Conservation (phyloP, 1,284 basidiomycete species). For the Earliella scabrosa region DNA sequence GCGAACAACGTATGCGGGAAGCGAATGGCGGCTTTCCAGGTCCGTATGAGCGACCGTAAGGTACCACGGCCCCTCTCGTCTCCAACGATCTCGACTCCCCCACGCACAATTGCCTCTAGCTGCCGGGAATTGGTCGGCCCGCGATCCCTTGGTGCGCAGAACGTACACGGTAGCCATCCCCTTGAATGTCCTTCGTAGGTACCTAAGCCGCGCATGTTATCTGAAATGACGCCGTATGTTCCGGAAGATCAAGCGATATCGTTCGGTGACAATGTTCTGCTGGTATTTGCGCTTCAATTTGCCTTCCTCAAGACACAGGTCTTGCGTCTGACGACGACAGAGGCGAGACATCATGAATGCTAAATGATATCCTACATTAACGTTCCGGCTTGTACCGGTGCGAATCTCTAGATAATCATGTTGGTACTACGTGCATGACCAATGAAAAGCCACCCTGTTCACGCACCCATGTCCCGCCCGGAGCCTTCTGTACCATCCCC, state of each 20-base stretch:
- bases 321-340: not conserved
- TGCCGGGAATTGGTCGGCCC: not conserved
- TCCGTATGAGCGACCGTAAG: slow-evolving; percentile 4
- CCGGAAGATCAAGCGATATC: not conserved
- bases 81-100: slow-evolving; percentile 4
- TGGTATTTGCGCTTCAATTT: no score
- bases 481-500: not conserved
- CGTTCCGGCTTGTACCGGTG: not conserved
- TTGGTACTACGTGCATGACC: no score
- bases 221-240: not conserved
- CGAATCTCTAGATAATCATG: not conserved
- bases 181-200: not conserved
- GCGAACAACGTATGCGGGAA: slow-evolving; percentile 2
- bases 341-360: not conserved
- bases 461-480: not conserved
- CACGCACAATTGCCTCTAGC: slow-evolving; percentile 1
- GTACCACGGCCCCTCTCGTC: not conserved
- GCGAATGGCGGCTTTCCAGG: not conserved
- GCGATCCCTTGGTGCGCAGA: not conserved
- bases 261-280: not conserved
- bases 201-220: not conserved
- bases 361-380: not conserved
- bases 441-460: not conserved
- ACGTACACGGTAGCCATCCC: not conserved
- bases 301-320: not conserved